phyloP scores from a whole-genome alignment of 441 rosid species.

The Gossypium trilobum region DNA sequence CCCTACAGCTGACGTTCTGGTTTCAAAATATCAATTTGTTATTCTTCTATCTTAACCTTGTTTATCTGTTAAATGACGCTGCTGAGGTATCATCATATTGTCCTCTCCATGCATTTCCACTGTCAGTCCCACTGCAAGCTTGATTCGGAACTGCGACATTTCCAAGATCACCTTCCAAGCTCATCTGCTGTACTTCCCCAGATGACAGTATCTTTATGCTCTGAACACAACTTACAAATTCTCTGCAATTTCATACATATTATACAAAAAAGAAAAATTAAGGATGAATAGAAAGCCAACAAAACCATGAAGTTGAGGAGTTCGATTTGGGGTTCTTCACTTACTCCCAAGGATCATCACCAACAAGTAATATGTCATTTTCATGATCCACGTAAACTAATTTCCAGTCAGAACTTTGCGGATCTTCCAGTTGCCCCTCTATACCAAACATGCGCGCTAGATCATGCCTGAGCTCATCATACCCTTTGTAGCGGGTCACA shows the following conservation, averaged over 20 bases:
- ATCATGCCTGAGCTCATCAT: conserved; percentile 77
- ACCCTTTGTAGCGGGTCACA: conserved; percentile 70
- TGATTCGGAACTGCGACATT: conserved; percentile 57
- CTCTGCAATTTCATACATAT: conserved; percentile 38
- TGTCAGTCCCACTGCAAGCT: conserved; percentile 81
- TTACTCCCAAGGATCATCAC: conserved; percentile 99
- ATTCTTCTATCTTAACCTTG: neutral
- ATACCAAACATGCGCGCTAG: conserved; percentile 91
- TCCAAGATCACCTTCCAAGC: conserved; percentile 82
- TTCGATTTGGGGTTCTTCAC: conserved; percentile 19
- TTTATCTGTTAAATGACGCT: conserved; percentile 69
- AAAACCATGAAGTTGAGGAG: neutral
- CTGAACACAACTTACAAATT: conserved; percentile 84
- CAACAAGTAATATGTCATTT: conserved; percentile 83
- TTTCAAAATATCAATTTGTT: neutral
- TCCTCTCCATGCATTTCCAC: conserved; percentile 82
- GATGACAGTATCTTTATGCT: conserved; percentile 90
- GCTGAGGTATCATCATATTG: conserved; percentile 81
- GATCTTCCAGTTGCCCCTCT: conserved; percentile 90
- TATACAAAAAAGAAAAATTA: neutral
- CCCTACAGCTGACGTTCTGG: neutral
- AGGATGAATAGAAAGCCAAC: neutral
- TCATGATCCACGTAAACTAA: conserved; percentile 87
- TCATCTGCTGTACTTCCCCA: conserved; percentile 90
- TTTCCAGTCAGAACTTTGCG: conserved; percentile 86